These are phyloP conservation scores for Acacia concinna DNA, from an alignment of 331 rosid species.

Conservation along the genomic window DNA sequence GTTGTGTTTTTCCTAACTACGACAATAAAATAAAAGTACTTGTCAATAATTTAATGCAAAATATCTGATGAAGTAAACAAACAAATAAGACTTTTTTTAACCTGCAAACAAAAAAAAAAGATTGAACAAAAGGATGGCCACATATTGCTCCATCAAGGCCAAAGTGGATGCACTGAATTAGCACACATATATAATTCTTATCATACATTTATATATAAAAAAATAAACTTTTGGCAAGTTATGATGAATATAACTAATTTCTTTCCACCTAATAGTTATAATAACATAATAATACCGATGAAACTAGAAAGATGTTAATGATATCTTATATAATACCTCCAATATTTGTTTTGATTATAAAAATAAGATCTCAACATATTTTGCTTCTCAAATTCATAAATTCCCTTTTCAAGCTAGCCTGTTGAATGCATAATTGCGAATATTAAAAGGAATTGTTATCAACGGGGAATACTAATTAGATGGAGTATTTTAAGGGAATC, in stretches of 20 bases:
- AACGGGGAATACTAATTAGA: no score
- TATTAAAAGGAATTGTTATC: no score
- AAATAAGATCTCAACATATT: no score
- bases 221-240: not conserved
- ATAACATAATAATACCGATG: no score
- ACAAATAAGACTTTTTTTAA: no score
- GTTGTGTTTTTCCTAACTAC: not conserved
- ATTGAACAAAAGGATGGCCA: not conserved
- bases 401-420: no score
- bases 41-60: not conserved
- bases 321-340: no score
- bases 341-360: no score
- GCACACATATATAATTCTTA: not conserved
- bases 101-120: not conserved
- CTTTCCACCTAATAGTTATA: no score
- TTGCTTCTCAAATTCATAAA: no score
- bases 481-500: no score
- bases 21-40: not conserved
- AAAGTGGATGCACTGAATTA: not conserved
- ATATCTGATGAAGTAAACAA: not conserved
- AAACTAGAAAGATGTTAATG: no score
- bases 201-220: not conserved
- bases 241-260: not conserved
- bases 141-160: not conserved
- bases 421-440: not conserved